These are phyloP conservation scores for Calonectria multiphialidica DNA, from an alignment of 2,329 filamentous ascomycete genomes.

Conservation along the genomic window DNA sequence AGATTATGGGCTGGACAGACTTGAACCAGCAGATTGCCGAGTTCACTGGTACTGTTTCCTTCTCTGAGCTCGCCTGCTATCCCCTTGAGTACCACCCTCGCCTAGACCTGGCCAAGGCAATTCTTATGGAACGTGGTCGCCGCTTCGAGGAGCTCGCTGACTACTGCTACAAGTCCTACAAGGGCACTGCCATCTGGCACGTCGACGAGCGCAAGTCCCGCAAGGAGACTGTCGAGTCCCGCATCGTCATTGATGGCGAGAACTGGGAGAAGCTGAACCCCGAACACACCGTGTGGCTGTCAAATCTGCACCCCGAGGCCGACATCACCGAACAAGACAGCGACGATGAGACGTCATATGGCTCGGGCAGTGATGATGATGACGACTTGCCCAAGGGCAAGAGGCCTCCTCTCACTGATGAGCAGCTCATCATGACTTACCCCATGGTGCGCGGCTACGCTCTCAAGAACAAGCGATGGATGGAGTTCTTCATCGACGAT, in stretches of 20 bases:
- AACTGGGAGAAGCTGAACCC: slow-evolving; percentile 48
- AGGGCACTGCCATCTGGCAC: slow-evolving; percentile 50
- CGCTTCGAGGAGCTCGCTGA: slow-evolving; percentile 60
- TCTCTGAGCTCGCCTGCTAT: slow-evolving; percentile 57
- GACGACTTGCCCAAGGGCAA: neutral
- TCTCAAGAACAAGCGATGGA: slow-evolving; percentile 61
- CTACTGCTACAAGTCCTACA: slow-evolving; percentile 62
- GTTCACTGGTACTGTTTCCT: slow-evolving; percentile 59
- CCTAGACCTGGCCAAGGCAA: slow-evolving; percentile 47
- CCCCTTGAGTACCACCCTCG: slow-evolving; percentile 59
- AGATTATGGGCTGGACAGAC: slow-evolving; percentile 56
- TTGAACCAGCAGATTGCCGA: slow-evolving; percentile 51
- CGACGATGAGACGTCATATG: slow-evolving; percentile 29
- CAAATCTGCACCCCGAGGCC: neutral
- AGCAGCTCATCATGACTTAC: slow-evolving; percentile 55
- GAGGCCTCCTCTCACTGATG: slow-evolving; percentile 49
- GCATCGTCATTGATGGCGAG: slow-evolving; percentile 46
- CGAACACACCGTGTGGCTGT: slow-evolving; percentile 40
- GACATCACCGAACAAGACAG: neutral
- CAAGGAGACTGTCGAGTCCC: slow-evolving; percentile 45
- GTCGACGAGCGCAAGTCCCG: slow-evolving; percentile 36
- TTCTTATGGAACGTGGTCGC: slow-evolving; percentile 55
- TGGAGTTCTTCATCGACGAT: slow-evolving; percentile 62
- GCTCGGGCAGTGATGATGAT: neutral
- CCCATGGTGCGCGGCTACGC: slow-evolving; percentile 61